Conservation (phyloP, 2,329 filamentous ascomycete genomes). For the Neopestalotiopsis sp. region DNA sequence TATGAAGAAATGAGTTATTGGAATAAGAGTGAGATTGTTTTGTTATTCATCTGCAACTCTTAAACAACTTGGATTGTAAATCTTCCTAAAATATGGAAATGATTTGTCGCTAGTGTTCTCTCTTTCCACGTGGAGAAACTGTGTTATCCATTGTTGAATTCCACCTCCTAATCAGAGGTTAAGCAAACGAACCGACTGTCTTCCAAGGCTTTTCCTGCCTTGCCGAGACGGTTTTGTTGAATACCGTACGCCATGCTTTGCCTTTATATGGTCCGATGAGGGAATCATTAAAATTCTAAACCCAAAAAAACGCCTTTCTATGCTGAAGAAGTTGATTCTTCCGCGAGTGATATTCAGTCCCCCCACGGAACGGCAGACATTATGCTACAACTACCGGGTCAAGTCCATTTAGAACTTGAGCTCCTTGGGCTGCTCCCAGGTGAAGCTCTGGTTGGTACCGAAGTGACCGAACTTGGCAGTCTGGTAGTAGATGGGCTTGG, state of each 20-base stretch:
- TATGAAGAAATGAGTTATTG: background rate
- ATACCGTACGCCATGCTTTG: conserved; percentile 44
- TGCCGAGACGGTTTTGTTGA: conserved; percentile 37
- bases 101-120: background rate
- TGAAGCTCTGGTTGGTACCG: conserved; percentile 93
- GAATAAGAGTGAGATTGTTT: background rate
- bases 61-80: background rate
- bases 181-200: conserved; percentile 16
- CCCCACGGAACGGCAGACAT: conserved; percentile 13
- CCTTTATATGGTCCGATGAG: conserved; percentile 42
- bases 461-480: conserved; percentile 99
- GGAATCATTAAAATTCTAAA: conserved; percentile 37
- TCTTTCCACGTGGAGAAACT: background rate
- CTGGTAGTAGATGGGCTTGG: conserved; percentile 96
- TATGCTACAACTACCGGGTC: conserved; percentile 21
- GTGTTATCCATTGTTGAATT: conserved; percentile 6
- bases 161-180: conserved; percentile 8
- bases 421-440: conserved; percentile 97
- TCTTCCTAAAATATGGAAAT: background rate
- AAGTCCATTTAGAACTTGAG: conserved; percentile 81
- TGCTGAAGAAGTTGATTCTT: conserved; percentile 46
- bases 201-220: conserved; percentile 20
- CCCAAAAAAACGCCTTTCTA: conserved; percentile 41
- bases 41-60: background rate
- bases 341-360: conserved; percentile 27